Base-by-base conservation (phyloP, 495 filamentous ascomycete species). In the Venustampulla echinocandica region DNA sequence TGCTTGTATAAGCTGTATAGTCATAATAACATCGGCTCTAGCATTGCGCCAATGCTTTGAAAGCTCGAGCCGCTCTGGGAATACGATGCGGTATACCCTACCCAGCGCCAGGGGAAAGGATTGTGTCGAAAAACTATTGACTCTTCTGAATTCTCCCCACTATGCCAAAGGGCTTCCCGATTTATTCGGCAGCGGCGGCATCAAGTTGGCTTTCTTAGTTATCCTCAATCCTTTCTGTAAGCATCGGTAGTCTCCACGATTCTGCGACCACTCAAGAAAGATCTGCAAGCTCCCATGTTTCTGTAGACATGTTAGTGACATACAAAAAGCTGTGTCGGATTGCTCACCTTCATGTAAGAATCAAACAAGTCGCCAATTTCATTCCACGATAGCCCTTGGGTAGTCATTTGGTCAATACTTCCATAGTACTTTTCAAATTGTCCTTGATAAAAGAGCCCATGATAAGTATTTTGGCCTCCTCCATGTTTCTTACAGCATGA, bases 81-180 rank as follows among this genome's bases (percentile, higher is more conserved):
- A 44, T 6, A 44, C 19, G 9, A 44, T 11, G 10, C 41, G 9
- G 41, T 44, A 44, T 6, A 44, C n/a, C 10, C 19, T 44, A 44
- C 41, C 41, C 24, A 44, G 19, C 19, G 25, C 20, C 4, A 44
- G 41, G 23, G 41, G 19, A 44, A 27, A 10, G 11, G 10, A 27
- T 6, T 4, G 19, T 10, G 9, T 30, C 9, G 21, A 7, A 44
- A 44, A 24, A 44, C 21, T 9, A 6, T 17, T 27, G 9, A 6
- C 15, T 6, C 19, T 6, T 44, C 41, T 44, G 17, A 44, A 6
- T 4, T 6, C 41, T 17, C 10, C 30, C 41, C 41, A 44, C 41
- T 17, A 44, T 11, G 41, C 41, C 19, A 44, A 28, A 17, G 23
- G 41, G 23, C 41, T n/a, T 44, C 30, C 41, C 13, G 41, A 17